Percentiles rank a stretch among this genome's conserved stretches.
Conservation (phyloP, 768 basidiomycete genomes). For the Fomitopsis serialis region DNA sequence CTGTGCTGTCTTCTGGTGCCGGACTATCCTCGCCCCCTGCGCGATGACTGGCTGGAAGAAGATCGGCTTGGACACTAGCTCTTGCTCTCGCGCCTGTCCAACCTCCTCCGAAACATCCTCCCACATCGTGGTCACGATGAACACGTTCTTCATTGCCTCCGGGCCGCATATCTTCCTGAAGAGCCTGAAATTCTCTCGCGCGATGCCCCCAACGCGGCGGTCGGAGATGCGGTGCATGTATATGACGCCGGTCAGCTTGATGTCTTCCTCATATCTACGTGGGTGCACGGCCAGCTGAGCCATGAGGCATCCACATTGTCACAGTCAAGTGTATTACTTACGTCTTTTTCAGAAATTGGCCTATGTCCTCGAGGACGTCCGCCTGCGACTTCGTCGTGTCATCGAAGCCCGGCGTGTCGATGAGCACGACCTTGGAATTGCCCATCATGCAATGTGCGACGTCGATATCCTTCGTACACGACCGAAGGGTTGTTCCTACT, state of each 20-base stretch:
- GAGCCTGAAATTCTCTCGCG: conserved; percentile 26
- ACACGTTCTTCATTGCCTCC: conserved; percentile 21
- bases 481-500: conserved; percentile 7
- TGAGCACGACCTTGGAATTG: conserved; percentile 1
- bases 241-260: conserved; percentile 26
- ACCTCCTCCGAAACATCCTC: conserved; percentile 12
- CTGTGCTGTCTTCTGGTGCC: conserved; percentile 3
- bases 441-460: not conserved
- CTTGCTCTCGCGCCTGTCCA: conserved; percentile 7
- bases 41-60: conserved; percentile 13
- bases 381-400: conserved; percentile 5
- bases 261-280: conserved; percentile 8
- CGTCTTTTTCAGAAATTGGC: not conserved
- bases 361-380: conserved; percentile 3
- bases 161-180: conserved; percentile 32
- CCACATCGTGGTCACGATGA: conserved; percentile 38
- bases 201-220: conserved; percentile 28
- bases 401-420: conserved; percentile 17
- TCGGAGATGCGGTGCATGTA: conserved; percentile 32
- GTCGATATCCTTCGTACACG: conserved; percentile 8
- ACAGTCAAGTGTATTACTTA: not conserved
- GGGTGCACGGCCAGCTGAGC: not conserved
- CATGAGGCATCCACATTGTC: not conserved
- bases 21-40: conserved; percentile 5
- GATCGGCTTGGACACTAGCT: conserved; percentile 4